Base-by-base conservation (phyloP, 2,329 filamentous ascomycete species). In the Lachnellula hyalina region DNA sequence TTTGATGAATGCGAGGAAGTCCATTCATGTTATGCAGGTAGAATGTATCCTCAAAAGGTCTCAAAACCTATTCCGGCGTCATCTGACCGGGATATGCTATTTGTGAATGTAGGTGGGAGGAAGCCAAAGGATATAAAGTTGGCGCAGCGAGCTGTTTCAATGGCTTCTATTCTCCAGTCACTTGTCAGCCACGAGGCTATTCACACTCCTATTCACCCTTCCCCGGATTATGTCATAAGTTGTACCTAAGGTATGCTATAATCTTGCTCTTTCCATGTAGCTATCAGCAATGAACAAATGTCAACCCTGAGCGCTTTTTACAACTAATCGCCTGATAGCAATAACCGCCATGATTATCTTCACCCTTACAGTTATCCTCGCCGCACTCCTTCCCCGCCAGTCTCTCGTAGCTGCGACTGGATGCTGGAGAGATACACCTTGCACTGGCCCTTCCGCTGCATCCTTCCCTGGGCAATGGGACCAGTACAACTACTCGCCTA, bases 401-500 rank as follows among this genome's bases (percentile, higher is more conserved):
- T 52, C 50, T 7, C 17, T 47, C 15, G 25, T 52, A 3, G 28
- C 55, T 28, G 57, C 59, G n/a, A 52, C 47, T n/a, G 44, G 47
- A 15, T 85, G 82, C 64, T 85, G 82, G 82, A 72, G 77, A 55
- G 66, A 82, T 52, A 79, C 77, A 1, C 65, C 73, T 19, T 86
- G 83, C 63, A 77, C 72, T 19, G 76, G 76, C 3, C 75, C 79
- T 3, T 65, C 65, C 9, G 66, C 75, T 5, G 65, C 77, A 6
- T 74, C 81, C 0, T 85, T 85, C 57, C 72, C 75, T 2, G 82
- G 82, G 0, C 68, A 69, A 15, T 85, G 83, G 82, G 77, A 85
- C 34, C 66, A 73, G 1, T 78, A 82, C 61, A 84, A 81, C 48
- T 83, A 76, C 60, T 77, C 82, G 1, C 81, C 82, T 0, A 53